Evolutionary conservation across 1,139 yeast species (phyloP).

Genomic region (Candida anutae): DNA sequence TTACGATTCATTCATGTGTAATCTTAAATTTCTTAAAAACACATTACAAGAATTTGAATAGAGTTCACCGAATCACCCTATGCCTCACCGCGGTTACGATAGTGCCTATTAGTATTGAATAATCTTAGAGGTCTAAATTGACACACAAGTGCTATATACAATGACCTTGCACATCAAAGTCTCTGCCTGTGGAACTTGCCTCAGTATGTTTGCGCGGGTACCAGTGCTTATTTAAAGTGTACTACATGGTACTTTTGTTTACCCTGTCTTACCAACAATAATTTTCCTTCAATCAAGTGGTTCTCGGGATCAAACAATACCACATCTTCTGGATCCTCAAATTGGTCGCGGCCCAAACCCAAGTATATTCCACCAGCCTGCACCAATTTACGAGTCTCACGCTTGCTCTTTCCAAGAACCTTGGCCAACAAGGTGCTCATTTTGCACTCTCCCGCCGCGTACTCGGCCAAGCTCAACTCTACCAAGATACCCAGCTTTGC

Average conservation of each 20-base stretch:
- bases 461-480: slow-evolving; percentile 24
- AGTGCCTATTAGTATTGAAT: too few relatives aligned
- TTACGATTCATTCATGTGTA: too few relatives aligned
- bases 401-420: slow-evolving; percentile 31
- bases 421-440: slow-evolving; percentile 34
- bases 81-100: too few relatives aligned
- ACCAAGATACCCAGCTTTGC: slow-evolving; percentile 52
- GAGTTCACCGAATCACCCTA: too few relatives aligned
- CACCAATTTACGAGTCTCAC: slow-evolving; percentile 58
- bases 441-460: slow-evolving; percentile 28
- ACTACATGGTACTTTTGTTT: slow-evolving; percentile 59
- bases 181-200: too few relatives aligned
- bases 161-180: too few relatives aligned
- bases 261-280: slow-evolving; percentile 67
- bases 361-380: slow-evolving; percentile 68
- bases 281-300: slow-evolving; percentile 50
- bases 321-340: slow-evolving; percentile 42
- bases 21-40: too few relatives aligned
- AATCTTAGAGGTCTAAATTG: too few relatives aligned
- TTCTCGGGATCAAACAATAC: slow-evolving; percentile 36
- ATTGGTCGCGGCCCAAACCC: slow-evolving; percentile 56
- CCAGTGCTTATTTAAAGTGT: too few relatives aligned
- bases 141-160: too few relatives aligned
- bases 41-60: too few relatives aligned
- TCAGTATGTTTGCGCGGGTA: too few relatives aligned